Percentiles rank a stretch among this genome's conserved stretches.
Evolutionary conservation across 108 stramenopile genomes (phyloP).

Genomic region (Conticribra weissflogii): DNA sequence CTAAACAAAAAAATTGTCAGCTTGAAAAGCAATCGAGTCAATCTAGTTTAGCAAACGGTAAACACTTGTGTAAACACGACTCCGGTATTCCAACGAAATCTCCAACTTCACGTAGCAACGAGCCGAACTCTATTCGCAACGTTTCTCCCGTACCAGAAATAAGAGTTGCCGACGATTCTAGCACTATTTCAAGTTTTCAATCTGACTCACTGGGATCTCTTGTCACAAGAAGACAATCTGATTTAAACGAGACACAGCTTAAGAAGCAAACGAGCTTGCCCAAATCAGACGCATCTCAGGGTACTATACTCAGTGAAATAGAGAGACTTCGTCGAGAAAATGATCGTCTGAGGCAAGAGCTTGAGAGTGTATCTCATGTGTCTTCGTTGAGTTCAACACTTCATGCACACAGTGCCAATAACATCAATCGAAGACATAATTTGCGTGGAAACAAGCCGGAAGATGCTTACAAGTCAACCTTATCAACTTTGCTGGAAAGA

Average conservation of each 20-base stretch:
- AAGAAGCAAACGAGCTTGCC: background rate
- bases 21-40: no score
- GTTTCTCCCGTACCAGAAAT: background rate
- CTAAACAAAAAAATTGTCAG: no score
- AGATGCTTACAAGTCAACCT: background rate
- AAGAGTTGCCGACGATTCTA: background rate
- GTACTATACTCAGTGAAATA: background rate
- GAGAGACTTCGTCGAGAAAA: background rate
- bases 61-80: no score
- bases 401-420: background rate
- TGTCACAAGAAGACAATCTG: background rate
- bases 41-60: no score
- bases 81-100: no score
- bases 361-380: background rate
- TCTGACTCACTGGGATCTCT: background rate
- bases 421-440: background rate
- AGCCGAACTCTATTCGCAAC: no score
- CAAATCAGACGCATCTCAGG: background rate
- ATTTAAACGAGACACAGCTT: background rate
- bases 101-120: no score
- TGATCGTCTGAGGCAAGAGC: background rate
- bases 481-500: background rate
- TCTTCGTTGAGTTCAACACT: background rate
- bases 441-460: no score
- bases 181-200: background rate